phyloP scores from a whole-genome alignment of 2,329 filamentous ascomycete genomes.

The Pyrenophora seminiperda region DNA sequence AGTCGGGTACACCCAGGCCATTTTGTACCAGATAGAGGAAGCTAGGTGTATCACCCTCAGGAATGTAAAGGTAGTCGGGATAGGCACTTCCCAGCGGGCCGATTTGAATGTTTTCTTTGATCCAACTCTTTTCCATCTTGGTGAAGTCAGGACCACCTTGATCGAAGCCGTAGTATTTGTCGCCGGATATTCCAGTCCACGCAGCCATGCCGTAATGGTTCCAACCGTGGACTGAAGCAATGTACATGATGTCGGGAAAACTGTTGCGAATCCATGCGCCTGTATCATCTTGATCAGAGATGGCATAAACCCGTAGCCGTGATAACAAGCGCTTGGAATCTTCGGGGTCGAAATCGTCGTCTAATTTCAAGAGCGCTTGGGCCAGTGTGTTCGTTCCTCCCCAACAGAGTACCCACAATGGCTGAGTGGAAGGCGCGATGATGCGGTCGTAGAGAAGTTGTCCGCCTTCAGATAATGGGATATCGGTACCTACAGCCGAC shows the following conservation, averaged over 20 bases:
- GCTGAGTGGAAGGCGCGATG: slow-evolving; percentile 46
- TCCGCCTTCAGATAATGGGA: slow-evolving; percentile 51
- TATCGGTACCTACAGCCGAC: slow-evolving; percentile 38
- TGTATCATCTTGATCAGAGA: slow-evolving; percentile 65
- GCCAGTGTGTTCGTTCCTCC: slow-evolving; percentile 61
- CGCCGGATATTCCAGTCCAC: slow-evolving; percentile 63
- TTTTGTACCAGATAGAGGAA: slow-evolving; percentile 58
- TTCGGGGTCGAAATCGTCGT: slow-evolving; percentile 38
- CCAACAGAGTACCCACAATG: slow-evolving; percentile 61
- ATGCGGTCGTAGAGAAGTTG: slow-evolving; percentile 54
- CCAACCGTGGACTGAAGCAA: slow-evolving; percentile 61
- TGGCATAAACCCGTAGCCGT: slow-evolving; percentile 50
- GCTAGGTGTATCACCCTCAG: slow-evolving; percentile 60
- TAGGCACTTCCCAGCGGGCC: slow-evolving; percentile 52
- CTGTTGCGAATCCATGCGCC: slow-evolving; percentile 61
- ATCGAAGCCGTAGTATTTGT: slow-evolving; percentile 55
- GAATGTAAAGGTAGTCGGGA: slow-evolving; percentile 56
- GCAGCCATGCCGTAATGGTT: slow-evolving; percentile 60
- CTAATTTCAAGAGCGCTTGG: slow-evolving; percentile 53
- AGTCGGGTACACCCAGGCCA: slow-evolving; percentile 54
- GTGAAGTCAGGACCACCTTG: slow-evolving; percentile 56
- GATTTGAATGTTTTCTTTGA: slow-evolving; percentile 60
- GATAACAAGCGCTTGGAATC: slow-evolving; percentile 42
- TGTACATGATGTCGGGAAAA: slow-evolving; percentile 62
- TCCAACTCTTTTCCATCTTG: slow-evolving; percentile 58